Conservation (phyloP, 2,329 filamentous ascomycete genomes). For the Albifimbria verrucaria region DNA sequence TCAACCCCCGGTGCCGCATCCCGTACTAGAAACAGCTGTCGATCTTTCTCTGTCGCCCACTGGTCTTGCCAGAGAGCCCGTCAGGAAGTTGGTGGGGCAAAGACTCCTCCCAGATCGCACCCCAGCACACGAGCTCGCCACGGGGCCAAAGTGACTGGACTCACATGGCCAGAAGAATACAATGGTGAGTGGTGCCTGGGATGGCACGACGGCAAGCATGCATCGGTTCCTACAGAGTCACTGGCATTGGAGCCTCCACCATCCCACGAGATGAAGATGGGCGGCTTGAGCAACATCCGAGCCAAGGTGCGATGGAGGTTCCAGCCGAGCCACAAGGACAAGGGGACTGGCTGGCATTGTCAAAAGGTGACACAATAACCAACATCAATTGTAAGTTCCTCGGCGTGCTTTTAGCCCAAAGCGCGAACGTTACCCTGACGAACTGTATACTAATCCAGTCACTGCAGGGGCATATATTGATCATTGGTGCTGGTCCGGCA, state of each 20-base stretch:
- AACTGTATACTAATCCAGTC: conserved; percentile 11
- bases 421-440: not conserved
- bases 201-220: conserved; percentile 52
- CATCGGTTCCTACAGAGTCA: conserved; percentile 46
- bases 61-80: conserved; percentile 42
- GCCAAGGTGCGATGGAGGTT: conserved; percentile 54
- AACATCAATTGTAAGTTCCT: conserved; percentile 55
- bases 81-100: conserved; percentile 45
- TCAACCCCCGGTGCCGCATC: conserved; percentile 36
- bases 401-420: not conserved
- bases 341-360: conserved; percentile 55
- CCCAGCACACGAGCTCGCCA: conserved; percentile 42
- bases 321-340: conserved; percentile 40
- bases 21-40: conserved; percentile 35
- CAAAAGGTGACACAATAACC: conserved; percentile 63
- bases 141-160: conserved; percentile 48
- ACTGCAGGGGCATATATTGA: conserved; percentile 41
- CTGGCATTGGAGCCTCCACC: conserved; percentile 47
- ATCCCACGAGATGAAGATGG: conserved; percentile 41
- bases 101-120: conserved; percentile 42
- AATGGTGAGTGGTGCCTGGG: conserved; percentile 55
- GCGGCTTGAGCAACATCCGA: conserved; percentile 42
- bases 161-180: conserved; percentile 49
- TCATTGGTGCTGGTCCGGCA: conserved; percentile 56
- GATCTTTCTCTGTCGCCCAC: conserved; percentile 41